Conservation (phyloP, 108 stramenopile species). For the Fistulifera solaris region DNA sequence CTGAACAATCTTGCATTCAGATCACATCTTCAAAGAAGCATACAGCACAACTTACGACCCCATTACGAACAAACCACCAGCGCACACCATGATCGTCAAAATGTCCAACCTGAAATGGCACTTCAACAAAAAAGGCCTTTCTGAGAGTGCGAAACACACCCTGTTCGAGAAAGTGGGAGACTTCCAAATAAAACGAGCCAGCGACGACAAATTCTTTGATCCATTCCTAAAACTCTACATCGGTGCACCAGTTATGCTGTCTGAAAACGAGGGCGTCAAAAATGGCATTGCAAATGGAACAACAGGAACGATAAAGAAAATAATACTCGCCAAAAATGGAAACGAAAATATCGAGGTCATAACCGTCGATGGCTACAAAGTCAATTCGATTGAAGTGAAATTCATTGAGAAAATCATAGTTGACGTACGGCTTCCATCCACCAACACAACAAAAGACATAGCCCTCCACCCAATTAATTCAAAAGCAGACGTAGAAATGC, state of each 20-base stretch:
- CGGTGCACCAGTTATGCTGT: not conserved
- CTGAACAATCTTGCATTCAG: not conserved
- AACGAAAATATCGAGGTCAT: not conserved
- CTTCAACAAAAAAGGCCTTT: not conserved
- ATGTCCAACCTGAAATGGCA: not conserved
- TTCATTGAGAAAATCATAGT: not conserved
- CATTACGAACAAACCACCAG: not conserved
- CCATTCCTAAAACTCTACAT: not conserved
- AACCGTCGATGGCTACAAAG: not conserved
- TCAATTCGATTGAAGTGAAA: not conserved
- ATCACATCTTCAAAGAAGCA: not conserved
- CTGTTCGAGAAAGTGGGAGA: not conserved
- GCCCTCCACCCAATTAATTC: too few relatives aligned
- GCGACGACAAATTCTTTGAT: not conserved
- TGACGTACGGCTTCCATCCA: not conserved
- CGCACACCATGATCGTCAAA: not conserved
- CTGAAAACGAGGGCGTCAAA: not conserved
- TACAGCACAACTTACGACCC: not conserved
- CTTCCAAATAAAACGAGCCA: not conserved
- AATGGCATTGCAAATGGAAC: slow-evolving; percentile 4
- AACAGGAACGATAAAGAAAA: not conserved
- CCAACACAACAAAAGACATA: too few relatives aligned
- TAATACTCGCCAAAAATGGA: not conserved
- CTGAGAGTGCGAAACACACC: not conserved
- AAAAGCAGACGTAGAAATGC: not conserved